Conservation (phyloP, 208 protist genomes). For the Strigomonas oncopelti region DNA sequence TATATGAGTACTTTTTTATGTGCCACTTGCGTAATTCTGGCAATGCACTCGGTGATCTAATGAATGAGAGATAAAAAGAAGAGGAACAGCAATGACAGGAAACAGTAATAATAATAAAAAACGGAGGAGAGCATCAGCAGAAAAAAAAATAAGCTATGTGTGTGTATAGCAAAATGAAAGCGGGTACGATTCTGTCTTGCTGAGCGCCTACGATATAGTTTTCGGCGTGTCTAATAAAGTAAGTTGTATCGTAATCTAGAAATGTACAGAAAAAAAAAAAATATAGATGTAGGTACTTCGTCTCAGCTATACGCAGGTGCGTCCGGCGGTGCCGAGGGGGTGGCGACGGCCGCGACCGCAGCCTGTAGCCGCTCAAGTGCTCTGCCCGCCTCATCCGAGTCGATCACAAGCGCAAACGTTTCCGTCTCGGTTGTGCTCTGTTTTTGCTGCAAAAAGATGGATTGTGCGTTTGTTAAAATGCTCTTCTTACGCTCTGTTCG, state of each 20-base stretch:
- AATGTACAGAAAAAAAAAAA: neutral
- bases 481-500: neutral
- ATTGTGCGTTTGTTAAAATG: neutral
- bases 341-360: neutral
- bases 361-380: neutral
- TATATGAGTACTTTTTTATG: too few species aligned
- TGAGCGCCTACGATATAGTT: too few species aligned
- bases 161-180: too few species aligned
- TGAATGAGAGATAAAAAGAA: neutral
- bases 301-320: too few species aligned
- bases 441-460: slow-evolving; percentile 12
- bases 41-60: too few species aligned
- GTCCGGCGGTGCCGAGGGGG: too few species aligned
- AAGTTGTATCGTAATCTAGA: neutral
- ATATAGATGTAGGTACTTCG: neutral
- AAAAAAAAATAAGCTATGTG: too few species aligned
- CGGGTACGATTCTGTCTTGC: too few species aligned
- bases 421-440: neutral
- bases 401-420: neutral
- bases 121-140: neutral
- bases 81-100: neutral
- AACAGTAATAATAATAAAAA: slow-evolving; percentile 13
- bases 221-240: too few species aligned
- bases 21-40: too few species aligned
- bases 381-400: slow-evolving; percentile 4